phyloP scores from a whole-genome alignment of 2,329 filamentous ascomycete genomes.

The Alternaria alternata region DNA sequence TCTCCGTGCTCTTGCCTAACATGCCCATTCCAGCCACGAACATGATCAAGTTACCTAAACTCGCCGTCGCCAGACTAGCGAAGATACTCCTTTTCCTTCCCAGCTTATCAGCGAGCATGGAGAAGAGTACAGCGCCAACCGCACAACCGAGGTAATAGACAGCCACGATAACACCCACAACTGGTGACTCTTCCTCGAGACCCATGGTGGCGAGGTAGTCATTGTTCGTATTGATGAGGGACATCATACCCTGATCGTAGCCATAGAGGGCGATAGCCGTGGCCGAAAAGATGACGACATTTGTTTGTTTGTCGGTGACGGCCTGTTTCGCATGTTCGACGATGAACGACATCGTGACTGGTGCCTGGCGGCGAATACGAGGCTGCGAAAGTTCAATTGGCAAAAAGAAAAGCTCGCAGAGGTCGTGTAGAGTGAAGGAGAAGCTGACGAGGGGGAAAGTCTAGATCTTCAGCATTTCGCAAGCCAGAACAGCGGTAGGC shows the following conservation, averaged over 20 bases:
- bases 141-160: constrained; percentile 71
- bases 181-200: constrained; percentile 58
- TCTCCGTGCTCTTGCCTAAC: constrained; percentile 27
- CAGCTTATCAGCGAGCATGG: constrained; percentile 61
- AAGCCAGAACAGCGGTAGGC: constrained; percentile 4
- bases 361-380: not conserved
- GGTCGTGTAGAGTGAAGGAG: not conserved
- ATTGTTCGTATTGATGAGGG: constrained; percentile 63
- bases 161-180: constrained; percentile 68
- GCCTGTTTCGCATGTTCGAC: constrained; percentile 16
- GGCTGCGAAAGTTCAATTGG: not conserved
- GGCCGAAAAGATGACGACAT: constrained; percentile 63
- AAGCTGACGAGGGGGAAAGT: not conserved
- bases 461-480: not conserved
- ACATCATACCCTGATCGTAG: constrained; percentile 60
- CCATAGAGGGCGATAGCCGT: constrained; percentile 65
- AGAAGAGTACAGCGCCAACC: constrained; percentile 65
- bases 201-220: constrained; percentile 67
- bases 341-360: constrained; percentile 13
- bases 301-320: constrained; percentile 51
- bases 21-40: constrained; percentile 64
- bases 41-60: constrained; percentile 67
- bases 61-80: constrained; percentile 61
- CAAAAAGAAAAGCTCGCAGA: not conserved
- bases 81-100: constrained; percentile 66